Conservation (phyloP, 768 basidiomycete genomes). For the Russula earlei region DNA sequence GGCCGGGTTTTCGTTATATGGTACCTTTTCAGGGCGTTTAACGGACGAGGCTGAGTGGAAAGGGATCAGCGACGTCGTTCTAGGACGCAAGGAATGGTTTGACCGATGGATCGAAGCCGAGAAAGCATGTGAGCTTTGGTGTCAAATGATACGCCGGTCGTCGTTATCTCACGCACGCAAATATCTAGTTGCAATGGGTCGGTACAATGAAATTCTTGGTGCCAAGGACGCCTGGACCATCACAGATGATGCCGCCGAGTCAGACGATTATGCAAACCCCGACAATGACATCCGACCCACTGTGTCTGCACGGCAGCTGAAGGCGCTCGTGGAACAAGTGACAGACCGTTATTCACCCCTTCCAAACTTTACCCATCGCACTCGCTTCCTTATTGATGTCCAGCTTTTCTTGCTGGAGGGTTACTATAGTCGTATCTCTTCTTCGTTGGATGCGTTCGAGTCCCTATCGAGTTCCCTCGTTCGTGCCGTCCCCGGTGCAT, state of each 20-base stretch:
- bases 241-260: conserved; percentile 49
- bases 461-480: conserved; percentile 80
- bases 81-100: conserved; percentile 85
- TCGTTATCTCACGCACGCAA: not conserved
- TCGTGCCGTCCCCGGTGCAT: conserved; percentile 85
- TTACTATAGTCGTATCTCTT: conserved; percentile 69
- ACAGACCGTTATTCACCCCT: conserved; percentile 91
- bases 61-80: conserved; percentile 72
- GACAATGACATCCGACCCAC: conserved; percentile 53
- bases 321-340: conserved; percentile 82
- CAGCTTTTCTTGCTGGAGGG: conserved; percentile 78
- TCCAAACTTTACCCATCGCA: conserved; percentile 65
- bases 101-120: conserved; percentile 86
- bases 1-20: conserved; percentile 56
- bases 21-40: conserved; percentile 35
- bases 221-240: conserved; percentile 81
- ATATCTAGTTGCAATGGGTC: conserved; percentile 68
- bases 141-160: not conserved
- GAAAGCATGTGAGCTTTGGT: conserved; percentile 57
- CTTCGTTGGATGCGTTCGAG: conserved; percentile 91
- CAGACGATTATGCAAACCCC: conserved; percentile 5
- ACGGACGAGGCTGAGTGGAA: conserved; percentile 42
- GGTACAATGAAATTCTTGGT: conserved; percentile 77
- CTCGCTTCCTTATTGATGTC: conserved; percentile 72
- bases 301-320: conserved; percentile 73